Evolutionary conservation across 1,139 yeast species (phyloP).

Genomic region (Candida sojae): DNA sequence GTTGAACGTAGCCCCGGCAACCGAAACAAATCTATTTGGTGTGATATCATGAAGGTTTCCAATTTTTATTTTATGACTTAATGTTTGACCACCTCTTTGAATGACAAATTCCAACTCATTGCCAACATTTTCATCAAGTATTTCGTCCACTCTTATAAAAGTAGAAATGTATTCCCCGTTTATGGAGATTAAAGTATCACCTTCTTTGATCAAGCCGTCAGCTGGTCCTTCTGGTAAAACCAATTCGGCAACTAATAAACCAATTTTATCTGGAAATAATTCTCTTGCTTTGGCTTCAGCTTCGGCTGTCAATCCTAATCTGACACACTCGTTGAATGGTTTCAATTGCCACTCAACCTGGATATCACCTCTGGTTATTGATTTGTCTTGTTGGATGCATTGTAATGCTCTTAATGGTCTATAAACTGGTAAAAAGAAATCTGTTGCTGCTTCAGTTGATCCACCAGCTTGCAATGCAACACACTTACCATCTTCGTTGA

Average conservation of each 20-base stretch:
- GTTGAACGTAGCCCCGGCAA: conserved; percentile 86
- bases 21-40: conserved; percentile 78
- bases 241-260: conserved; percentile 81
- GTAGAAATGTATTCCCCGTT: conserved; percentile 67
- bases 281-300: conserved; percentile 72
- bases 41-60: conserved; percentile 82
- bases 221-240: conserved; percentile 90
- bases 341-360: conserved; percentile 88
- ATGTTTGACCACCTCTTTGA: conserved; percentile 72
- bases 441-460: conserved; percentile 86
- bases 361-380: conserved; percentile 78
- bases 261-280: conserved; percentile 73
- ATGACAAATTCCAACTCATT: conserved; percentile 56
- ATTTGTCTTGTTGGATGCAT: conserved; percentile 60
- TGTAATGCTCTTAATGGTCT: conserved; percentile 79
- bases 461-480: conserved; percentile 97
- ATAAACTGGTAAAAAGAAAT: conserved; percentile 84
- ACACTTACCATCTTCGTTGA: conserved; percentile 81
- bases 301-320: conserved; percentile 78
- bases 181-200: conserved; percentile 79
- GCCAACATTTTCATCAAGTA: conserved; percentile 73
- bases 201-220: conserved; percentile 71
- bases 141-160: conserved; percentile 81
- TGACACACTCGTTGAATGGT: conserved; percentile 88
- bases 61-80: conserved; percentile 53